Evolutionary conservation across 2,329 filamentous ascomycete species (phyloP), one percentile per base, ranked within the genome.

Genomic region (Cercospora nicotianae): DNA sequence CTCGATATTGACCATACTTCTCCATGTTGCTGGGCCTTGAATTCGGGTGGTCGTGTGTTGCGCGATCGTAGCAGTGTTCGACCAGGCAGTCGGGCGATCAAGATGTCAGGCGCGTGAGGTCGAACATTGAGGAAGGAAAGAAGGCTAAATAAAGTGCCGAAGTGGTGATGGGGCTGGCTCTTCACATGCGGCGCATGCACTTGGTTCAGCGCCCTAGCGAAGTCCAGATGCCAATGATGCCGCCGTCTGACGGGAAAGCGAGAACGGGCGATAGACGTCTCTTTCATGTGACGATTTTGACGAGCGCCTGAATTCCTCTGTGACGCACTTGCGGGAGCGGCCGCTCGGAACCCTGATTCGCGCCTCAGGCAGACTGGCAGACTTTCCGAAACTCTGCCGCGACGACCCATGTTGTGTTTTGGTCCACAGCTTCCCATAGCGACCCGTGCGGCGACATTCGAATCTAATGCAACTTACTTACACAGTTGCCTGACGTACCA

Each of bases 1-100:
- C 94, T 75, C 94, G 90, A 77, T 92, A 97, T 79, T 96, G 93
- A 66, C 92, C 94, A 80, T 92, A 97, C 80, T 96, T 97, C 84
- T 97, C 94, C 94, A 97, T 97, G 42, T 9, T 65, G 66, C 60
- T 42, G n/a, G 60, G 53, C 45, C 9, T 18, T 55, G 30, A 16
- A 26, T 28, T 16, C 53, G 61, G 26, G 23, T n/a, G 33, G 60
- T 28, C 13, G 36, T 30, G 36, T 51, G 60, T 53, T 26, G 16
- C 48, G 48, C 20, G 48, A 23, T 53, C 12, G 48, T 53, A 18
- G 23, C 23, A 28, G 48, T 26, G 48, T 53, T 53, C 48, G 18
- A 53, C 48, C 20, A 23, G 20, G 20, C 42, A 48, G n/a, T 23
- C 48, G 48, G 48, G 23, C 48, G 48, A 53, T 53, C 48, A 53